phyloP scores from a whole-genome alignment of 2,329 filamentous ascomycete species.

The Bipolaris bicolor region DNA sequence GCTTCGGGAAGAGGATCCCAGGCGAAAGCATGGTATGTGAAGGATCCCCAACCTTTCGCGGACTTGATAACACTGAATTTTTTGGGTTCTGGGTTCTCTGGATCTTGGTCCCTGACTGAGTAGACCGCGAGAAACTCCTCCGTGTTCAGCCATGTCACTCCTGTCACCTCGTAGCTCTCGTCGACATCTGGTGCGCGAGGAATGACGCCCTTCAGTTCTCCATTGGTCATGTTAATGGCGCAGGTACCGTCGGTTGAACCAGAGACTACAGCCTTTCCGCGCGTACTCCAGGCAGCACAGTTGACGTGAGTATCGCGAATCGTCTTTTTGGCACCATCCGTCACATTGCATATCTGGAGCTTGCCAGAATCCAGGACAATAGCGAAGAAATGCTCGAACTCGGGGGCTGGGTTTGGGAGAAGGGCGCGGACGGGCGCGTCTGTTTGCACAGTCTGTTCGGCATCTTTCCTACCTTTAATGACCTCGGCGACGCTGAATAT shows the following conservation, averaged over 20 bases:
- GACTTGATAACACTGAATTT: conserved; percentile 77
- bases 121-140: conserved; percentile 82
- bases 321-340: conserved; percentile 60
- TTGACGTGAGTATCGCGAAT: conserved; percentile 77
- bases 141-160: conserved; percentile 87
- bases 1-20: conserved; percentile 54
- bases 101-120: conserved; percentile 50
- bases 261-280: conserved; percentile 89
- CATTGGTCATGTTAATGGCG: conserved; percentile 82
- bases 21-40: conserved; percentile 74
- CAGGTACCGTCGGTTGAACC: conserved; percentile 81
- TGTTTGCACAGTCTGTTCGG: conserved; percentile 77
- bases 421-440: conserved; percentile 75
- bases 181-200: conserved; percentile 74
- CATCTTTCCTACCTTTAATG: conserved; percentile 66
- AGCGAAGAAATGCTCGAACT: conserved; percentile 76
- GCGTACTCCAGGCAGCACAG: conserved; percentile 88
- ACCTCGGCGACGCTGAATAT: conserved; percentile 75
- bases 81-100: conserved; percentile 63
- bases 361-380: conserved; percentile 81
- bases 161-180: conserved; percentile 69
- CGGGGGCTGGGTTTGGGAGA: conserved; percentile 77
- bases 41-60: conserved; percentile 62
- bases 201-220: conserved; percentile 76
- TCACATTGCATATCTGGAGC: conserved; percentile 80